Base-by-base conservation (phyloP, 2,329 filamentous ascomycete genomes). In the Aphanocladium album region DNA sequence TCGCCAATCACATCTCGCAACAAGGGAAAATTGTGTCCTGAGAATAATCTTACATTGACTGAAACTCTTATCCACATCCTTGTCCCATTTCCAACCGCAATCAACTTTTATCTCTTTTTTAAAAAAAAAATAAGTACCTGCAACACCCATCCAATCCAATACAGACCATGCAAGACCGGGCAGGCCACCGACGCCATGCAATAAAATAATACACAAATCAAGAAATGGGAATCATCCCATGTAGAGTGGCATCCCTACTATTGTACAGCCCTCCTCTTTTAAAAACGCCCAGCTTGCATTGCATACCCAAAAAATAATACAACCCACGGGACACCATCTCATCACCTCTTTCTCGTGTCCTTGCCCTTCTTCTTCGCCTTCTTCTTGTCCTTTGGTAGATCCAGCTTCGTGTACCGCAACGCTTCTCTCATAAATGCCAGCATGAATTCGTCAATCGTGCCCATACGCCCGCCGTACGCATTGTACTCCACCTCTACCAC, bases 361-460 rank as follows among this genome's bases (percentile, higher is more conserved):
- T 82, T 84, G 56, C 83, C 83, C 71, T 79, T 81, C 63, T 78
- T 85, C 72, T 83, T 87, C 39, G 79, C 79, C 72, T 81, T 86
- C 71, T 84, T 87, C 72, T 83, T 86, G 67, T 88, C 85, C 73
- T 80, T 85, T 5, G 86, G 86, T 33, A 88, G 70, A 64, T 88
- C 85, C 60, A 88, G 73, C 55, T 83, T 79, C 25, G 83, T 84
- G 52, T 82, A 78, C 67, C 83, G 81, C 23, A 88, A 76, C 69
- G 81, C 78, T 64, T 76, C 86, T 50, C 82, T 80, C 86, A 93
- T 90, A 60, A 84, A 83, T 39, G 77, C 76, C 55, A 95, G 76
- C 81, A 95, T 88, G 70, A 89, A 91, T 56, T 91, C 86, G 70
- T 93, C 90, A 60, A 92, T 84, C 45, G 83, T 86, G 56, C 77